A percentile compares a stretch with the other conserved stretches of the same genome.
These are phyloP conservation scores for Henningerozyma blattae DNA, from an alignment of 805 yeast genomes.

Conservation along the genomic window DNA sequence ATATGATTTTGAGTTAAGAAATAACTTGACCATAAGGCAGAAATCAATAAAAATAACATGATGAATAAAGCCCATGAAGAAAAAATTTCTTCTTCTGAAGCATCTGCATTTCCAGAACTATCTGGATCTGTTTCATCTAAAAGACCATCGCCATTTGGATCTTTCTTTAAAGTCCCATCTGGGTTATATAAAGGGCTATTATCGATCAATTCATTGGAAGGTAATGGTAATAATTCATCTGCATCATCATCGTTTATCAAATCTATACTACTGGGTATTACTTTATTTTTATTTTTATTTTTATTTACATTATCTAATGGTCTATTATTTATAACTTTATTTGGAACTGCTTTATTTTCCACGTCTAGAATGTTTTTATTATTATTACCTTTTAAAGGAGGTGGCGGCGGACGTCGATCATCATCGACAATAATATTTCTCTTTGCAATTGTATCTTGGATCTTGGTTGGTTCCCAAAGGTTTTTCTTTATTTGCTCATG, in stretches of 20 bases:
- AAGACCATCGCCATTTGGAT: background rate
- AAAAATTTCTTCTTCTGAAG: conserved; percentile 88
- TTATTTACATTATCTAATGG: too few relatives aligned
- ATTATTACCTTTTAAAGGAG: too few relatives aligned
- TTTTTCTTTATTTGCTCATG: too few relatives aligned
- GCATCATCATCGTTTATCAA: conserved; percentile 20
- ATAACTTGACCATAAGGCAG: conserved; percentile 92
- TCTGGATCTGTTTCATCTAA: conserved; percentile 42
- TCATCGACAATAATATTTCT: too few relatives aligned
- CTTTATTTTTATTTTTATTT: too few relatives aligned
- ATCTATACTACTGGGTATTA: background rate
- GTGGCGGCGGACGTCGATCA: too few relatives aligned
- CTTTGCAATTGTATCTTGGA: too few relatives aligned
- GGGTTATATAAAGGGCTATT: background rate
- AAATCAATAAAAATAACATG: conserved; percentile 61
- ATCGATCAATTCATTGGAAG: conserved; percentile 4
- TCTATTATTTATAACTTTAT: too few relatives aligned
- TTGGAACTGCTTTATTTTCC: too few relatives aligned
- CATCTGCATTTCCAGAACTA: conserved; percentile 48
- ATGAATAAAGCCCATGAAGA: conserved; percentile 97
- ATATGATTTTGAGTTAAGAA: conserved; percentile 83
- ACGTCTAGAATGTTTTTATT: too few relatives aligned
- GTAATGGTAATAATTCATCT: conserved; percentile 28
- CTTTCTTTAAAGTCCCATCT: background rate
- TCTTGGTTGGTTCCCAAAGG: too few relatives aligned